Evolutionary conservation across 352 stramenopile genomes (phyloP).

Genomic region (Blastocystis sp.): DNA sequence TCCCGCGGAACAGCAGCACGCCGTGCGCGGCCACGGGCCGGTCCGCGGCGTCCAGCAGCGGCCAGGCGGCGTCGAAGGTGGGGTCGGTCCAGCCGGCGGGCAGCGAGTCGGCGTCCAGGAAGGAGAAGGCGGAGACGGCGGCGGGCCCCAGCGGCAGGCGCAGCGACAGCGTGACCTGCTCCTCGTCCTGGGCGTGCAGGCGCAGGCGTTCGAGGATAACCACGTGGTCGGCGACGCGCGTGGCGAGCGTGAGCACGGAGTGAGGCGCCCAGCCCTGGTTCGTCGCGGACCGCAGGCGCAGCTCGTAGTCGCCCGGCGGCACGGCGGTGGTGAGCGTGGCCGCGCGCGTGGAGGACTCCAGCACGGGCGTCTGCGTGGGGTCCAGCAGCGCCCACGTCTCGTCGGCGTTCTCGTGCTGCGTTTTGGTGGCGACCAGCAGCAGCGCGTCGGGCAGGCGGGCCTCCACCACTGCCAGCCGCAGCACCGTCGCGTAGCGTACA

Average conservation of each 20-base stretch:
- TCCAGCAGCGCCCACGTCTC: slow-evolving; percentile 25
- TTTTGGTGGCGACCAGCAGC: neutral
- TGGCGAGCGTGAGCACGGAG: neutral
- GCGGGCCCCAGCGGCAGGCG: neutral
- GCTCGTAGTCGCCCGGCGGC: neutral
- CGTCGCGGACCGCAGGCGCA: neutral
- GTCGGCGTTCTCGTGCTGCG: neutral
- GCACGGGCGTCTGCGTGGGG: neutral
- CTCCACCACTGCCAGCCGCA: slow-evolving; percentile 9
- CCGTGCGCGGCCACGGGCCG: neutral
- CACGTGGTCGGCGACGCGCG: neutral
- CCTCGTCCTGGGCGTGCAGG: neutral
- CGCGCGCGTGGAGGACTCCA: neutral
- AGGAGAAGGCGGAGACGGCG: neutral
- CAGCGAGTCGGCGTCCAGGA: neutral
- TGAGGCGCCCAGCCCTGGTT: neutral
- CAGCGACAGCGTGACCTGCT: neutral
- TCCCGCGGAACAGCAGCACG: slow-evolving; percentile 4
- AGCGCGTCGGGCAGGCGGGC: slow-evolving; percentile 29
- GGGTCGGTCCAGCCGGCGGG: slow-evolving; percentile 11
- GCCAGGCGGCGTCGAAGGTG: neutral
- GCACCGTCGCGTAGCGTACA: neutral
- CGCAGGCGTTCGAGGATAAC: neutral
- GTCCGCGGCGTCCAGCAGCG: neutral
- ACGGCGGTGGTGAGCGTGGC: neutral